These are phyloP conservation scores for Globisporangium echinulatum DNA, from an alignment of 352 stramenopile species.

Conservation along the genomic window DNA sequence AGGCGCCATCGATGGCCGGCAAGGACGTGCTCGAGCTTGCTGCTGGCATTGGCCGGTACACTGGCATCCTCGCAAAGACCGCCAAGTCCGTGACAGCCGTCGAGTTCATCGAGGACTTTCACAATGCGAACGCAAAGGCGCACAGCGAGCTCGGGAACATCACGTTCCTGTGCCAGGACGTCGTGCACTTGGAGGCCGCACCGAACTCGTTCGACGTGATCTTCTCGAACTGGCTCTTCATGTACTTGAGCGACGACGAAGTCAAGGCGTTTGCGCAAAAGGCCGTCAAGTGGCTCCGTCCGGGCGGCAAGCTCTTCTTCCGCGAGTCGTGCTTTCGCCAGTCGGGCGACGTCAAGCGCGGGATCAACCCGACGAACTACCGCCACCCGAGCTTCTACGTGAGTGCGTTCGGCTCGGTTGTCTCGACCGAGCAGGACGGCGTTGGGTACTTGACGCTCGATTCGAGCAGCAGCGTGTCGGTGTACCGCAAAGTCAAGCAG, in stretches of 20 bases:
- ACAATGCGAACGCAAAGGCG: conserved; percentile 42
- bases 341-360: conserved; percentile 55
- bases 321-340: conserved; percentile 64
- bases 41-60: conserved; percentile 65
- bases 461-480: conserved; percentile 49
- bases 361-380: conserved; percentile 59
- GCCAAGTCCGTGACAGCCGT: conserved; percentile 57
- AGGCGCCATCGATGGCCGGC: conserved; percentile 42
- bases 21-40: conserved; percentile 69
- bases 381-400: conserved; percentile 65
- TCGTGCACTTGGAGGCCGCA: conserved; percentile 50
- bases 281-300: conserved; percentile 54
- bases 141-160: conserved; percentile 55
- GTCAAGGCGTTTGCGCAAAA: conserved; percentile 49
- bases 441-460: conserved; percentile 61
- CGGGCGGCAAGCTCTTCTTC: conserved; percentile 61
- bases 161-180: conserved; percentile 59
- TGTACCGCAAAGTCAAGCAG: conserved; percentile 75
- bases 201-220: conserved; percentile 61
- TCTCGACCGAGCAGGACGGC: conserved; percentile 32
- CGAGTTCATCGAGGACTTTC: conserved; percentile 79
- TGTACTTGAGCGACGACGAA: conserved; percentile 62
- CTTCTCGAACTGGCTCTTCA: conserved; percentile 76
- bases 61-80: conserved; percentile 33
- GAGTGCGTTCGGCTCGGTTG: conserved; percentile 39